Evolutionary conservation across 1,139 yeast genomes (phyloP), one percentile per base, ranked within the genome.

Genomic region (Taphrina wiesneri): DNA sequence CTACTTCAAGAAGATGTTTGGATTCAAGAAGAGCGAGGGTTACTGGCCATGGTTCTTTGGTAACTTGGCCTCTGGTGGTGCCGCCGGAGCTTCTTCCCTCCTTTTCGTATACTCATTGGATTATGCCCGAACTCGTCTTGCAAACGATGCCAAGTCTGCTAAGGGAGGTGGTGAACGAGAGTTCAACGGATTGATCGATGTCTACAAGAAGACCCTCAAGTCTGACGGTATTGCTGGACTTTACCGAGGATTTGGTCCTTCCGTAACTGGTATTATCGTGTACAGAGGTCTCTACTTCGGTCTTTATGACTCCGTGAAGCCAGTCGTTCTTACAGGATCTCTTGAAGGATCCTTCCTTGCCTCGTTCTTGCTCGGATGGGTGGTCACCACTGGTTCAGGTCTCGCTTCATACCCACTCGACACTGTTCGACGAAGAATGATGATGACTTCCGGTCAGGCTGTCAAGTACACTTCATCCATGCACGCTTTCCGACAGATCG

Each of bases 271-370:
- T 80, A 86, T 86, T 77, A 80, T 86, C 77, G 90, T 86, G 73
- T 86, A 86, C 88, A 86, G 91, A 82, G 91, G 91, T 83, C 82
- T 86, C 73, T 86, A 86, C 87, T 86, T 86, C 78, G 91, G 91
- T 82, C 82, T 86, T 73, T 86, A 84, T 82, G 91, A 86, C 80
- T 86, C 91, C 74, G 81, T 86, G 75, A 86, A 86, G 83, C 91
- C 91, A 71, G 87, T 85, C 74, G 82, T 86, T 70, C 82, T 86
- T 75, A 85, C 84, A 75, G 91, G 91, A 76, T 79, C 88, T 68
- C 83, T 86, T 75, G 86, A 85, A 78, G 88, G 87, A 75, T 80
- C 81, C 75, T 86, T 86, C 85, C 77, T 84, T 70, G 90, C 90
- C 73, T 84, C 90, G 70, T 86, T 86, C 87, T 76, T 83, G 74